Percentiles rank a stretch among this genome's conserved stretches.
These are phyloP conservation scores for Ophiocordyceps robertsii DNA, from an alignment of 2,329 filamentous ascomycete species.

Conservation along the genomic window DNA sequence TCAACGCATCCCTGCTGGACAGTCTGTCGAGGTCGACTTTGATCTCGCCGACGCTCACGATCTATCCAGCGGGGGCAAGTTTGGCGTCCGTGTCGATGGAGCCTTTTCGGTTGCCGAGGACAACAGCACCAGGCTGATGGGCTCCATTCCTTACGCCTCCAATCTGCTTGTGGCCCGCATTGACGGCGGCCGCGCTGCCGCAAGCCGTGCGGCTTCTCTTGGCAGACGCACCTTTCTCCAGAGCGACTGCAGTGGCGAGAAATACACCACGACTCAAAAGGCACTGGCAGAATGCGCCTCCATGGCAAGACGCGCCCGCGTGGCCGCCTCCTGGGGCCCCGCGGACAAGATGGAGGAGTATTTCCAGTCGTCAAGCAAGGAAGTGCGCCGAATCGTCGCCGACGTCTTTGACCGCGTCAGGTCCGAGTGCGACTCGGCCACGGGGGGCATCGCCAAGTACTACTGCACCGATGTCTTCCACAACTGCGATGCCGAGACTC, in stretches of 20 bases:
- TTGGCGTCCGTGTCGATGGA: constrained; percentile 42
- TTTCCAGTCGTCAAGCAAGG: constrained; percentile 44
- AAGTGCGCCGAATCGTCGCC: constrained; percentile 34
- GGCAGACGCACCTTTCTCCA: constrained; percentile 38
- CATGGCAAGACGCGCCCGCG: constrained; percentile 38
- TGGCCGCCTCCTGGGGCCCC: constrained; percentile 33
- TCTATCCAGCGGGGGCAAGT: constrained; percentile 35
- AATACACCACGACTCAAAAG: constrained; percentile 26
- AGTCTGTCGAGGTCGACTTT: constrained; percentile 38
- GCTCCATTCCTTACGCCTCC: constrained; percentile 41
- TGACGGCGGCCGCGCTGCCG: constrained; percentile 39
- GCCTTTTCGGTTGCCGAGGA: constrained; percentile 40
- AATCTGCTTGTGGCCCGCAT: constrained; percentile 45
- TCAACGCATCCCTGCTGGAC: constrained; percentile 29
- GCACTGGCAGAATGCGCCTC: constrained; percentile 41
- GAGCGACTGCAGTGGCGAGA: constrained; percentile 38
- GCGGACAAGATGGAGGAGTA: constrained; percentile 42
- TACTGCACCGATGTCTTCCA: constrained; percentile 46
- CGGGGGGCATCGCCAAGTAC: constrained; percentile 32
- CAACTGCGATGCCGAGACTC: constrained; percentile 33
- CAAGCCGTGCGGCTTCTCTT: constrained; percentile 31
- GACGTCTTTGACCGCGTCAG: constrained; percentile 37
- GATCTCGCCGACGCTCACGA: constrained; percentile 44
- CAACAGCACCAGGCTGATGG: constrained; percentile 37
- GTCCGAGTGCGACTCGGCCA: constrained; percentile 38